phyloP scores from a whole-genome alignment of 2,329 filamentous ascomycete species.

The Dactylellina sp. region DNA sequence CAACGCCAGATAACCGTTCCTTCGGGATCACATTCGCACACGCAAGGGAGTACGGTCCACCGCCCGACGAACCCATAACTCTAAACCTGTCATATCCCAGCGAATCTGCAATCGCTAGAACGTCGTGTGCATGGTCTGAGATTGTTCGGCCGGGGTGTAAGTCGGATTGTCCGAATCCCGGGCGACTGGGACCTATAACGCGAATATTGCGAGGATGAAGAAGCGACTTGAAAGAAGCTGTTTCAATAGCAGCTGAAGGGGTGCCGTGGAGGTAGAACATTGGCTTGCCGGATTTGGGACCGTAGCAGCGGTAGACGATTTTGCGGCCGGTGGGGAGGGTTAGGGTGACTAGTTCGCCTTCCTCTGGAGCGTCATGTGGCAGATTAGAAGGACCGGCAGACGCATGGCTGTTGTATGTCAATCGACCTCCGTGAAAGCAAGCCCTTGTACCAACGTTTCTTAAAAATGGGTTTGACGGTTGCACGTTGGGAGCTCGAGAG shows the following conservation, averaged over 20 bases:
- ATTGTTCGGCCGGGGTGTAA: constrained; percentile 60
- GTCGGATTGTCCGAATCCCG: constrained; percentile 65
- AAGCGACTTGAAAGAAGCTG: constrained; percentile 59
- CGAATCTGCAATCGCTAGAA: constrained; percentile 40
- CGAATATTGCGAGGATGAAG: constrained; percentile 61
- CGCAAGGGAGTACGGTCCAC: constrained; percentile 47
- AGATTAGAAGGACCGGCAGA: background rate
- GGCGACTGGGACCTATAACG: constrained; percentile 65
- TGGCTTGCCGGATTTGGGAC: constrained; percentile 58
- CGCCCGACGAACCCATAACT: constrained; percentile 49
- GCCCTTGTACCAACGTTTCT: background rate
- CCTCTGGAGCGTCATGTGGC: background rate
- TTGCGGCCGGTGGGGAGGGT: constrained; percentile 32
- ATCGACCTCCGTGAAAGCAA: background rate
- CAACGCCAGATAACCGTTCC: constrained; percentile 62
- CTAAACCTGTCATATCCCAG: constrained; percentile 35
- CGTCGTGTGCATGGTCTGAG: constrained; percentile 39
- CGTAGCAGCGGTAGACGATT: constrained; percentile 60
- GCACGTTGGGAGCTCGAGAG: background rate
- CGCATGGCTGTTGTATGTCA: background rate
- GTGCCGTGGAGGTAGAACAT: constrained; percentile 66
- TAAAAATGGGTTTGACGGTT: background rate
- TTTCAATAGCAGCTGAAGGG: constrained; percentile 65
- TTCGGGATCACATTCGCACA: constrained; percentile 44
- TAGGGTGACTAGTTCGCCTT: constrained; percentile 32